These are phyloP conservation scores for Hypholoma sublateritium DNA, from an alignment of 768 basidiomycete genomes.

Conservation along the genomic window DNA sequence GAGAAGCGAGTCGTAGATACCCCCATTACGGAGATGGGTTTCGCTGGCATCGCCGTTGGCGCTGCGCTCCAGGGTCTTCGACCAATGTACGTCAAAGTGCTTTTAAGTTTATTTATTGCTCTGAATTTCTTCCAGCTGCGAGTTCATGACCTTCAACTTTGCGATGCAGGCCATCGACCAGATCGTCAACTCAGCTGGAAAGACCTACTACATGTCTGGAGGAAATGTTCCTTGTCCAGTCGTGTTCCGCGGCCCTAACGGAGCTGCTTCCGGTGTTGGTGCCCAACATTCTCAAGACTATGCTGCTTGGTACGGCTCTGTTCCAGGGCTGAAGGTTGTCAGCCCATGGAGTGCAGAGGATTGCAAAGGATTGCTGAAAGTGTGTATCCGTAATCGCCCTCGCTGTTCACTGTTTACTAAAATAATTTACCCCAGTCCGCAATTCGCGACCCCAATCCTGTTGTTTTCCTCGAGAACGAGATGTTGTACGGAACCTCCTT, in stretches of 20 bases:
- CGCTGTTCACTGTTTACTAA: conserved; percentile 1
- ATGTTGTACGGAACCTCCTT: conserved; percentile 98
- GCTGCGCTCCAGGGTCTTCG: conserved; percentile 92
- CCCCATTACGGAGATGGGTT: conserved; percentile 97
- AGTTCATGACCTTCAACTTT: conserved; percentile 99
- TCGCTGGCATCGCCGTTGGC: conserved; percentile 94
- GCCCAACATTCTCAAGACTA: conserved; percentile 99
- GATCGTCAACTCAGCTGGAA: conserved; percentile 99
- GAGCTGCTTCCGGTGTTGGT: conserved; percentile 94
- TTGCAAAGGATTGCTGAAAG: conserved; percentile 97
- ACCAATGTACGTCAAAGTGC: conserved; percentile 63
- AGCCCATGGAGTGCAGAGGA: conserved; percentile 99
- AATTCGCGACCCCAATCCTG: conserved; percentile 97
- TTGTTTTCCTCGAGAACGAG: conserved; percentile 99
- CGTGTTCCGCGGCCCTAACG: conserved; percentile 99
- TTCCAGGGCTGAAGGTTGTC: conserved; percentile 97
- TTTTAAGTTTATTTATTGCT: conserved; percentile 7
- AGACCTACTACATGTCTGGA: conserved; percentile 99
- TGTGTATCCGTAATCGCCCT: conserved; percentile 23
- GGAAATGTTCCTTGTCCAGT: conserved; percentile 98
- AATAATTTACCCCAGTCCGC: conserved; percentile 58
- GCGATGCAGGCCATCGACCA: conserved; percentile 99
- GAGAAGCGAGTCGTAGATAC: conserved; percentile 98
- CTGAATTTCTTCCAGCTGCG: conserved; percentile 59
- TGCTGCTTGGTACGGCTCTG: conserved; percentile 88